Base-by-base conservation (phyloP, 2,329 filamentous ascomycete genomes). In the Penicillium occitanis region DNA sequence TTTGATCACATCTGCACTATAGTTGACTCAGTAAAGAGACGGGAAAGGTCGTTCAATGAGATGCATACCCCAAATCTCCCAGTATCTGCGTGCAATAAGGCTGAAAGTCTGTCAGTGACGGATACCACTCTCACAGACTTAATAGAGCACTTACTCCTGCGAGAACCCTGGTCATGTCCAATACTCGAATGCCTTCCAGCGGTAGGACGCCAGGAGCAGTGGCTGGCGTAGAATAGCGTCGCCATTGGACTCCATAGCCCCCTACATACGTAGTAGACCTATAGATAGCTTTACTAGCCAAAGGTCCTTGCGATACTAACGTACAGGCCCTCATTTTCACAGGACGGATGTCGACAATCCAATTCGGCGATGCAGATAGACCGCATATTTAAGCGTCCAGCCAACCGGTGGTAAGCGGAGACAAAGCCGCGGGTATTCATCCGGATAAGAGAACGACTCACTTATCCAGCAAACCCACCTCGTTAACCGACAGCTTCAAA, bases 11-110 rank as follows among this genome's bases (percentile, higher is more conserved):
- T 99, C 94, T 70, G 95, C 95, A 69, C 93, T 96, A 71, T 66
- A 69, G 72, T 69, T 68, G 51, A 14, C 14, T 68, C 67, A 68
- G 25, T 37, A 51, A 59, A 6, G 13, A 42, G 46, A 42, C 61
- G 40, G 40, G n/a, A 63, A 69, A 61, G 30, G 25, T 48, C 7
- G 33, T 17, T 40, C 60, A 40, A 19, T n/a, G 33, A 40, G 13
- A 51, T 35, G 67, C 88, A 77, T 87, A 97, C 94, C 95, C 95
- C 72, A 99, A 85, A 79, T 99, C 95, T 65, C 94, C 95, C 10
- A 99, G 81, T 63, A 99, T 97, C 78, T 99, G 95, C 44, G 95
- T 98, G 73, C 93, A 97, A 75, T 98, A 98, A 70, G 95, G 95
- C 92, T 98, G 64, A 62, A 71, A 61, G 44, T 14, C 19, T 42